Conservation (phyloP, 108 stramenopile species). For the Skeletonema grethae region DNA sequence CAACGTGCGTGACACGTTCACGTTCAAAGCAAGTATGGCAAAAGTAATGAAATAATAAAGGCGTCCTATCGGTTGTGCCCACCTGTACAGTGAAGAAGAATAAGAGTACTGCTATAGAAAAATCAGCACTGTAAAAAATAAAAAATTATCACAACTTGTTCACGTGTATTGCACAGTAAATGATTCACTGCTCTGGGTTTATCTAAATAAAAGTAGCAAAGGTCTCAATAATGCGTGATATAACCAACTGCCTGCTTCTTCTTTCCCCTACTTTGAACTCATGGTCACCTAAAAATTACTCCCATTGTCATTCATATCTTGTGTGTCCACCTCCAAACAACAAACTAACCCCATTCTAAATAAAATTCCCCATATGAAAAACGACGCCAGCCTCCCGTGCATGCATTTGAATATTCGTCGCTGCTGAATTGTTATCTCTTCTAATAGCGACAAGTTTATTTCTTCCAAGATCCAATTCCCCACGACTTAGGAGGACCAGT, state of each 20-base stretch:
- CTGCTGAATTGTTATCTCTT: neutral
- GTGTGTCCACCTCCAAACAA: neutral
- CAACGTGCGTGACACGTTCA: neutral
- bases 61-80: too few relatives aligned
- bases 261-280: neutral
- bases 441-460: neutral
- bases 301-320: neutral
- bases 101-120: neutral
- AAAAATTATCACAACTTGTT: neutral
- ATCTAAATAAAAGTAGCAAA: neutral
- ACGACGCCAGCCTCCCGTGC: neutral
- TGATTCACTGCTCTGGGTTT: neutral
- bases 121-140: neutral
- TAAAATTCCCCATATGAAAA: neutral
- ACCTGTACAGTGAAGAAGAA: neutral
- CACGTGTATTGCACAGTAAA: neutral
- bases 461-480: conserved; percentile 5
- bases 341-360: neutral
- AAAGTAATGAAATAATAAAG: too few relatives aligned
- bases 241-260: conserved; percentile 2
- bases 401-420: neutral
- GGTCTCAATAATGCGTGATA: neutral
- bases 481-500: neutral
- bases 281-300: neutral
- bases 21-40: neutral